These are phyloP conservation scores for Fusarium haematococcum DNA, from an alignment of 2,329 filamentous ascomycete species.

Conservation along the genomic window DNA sequence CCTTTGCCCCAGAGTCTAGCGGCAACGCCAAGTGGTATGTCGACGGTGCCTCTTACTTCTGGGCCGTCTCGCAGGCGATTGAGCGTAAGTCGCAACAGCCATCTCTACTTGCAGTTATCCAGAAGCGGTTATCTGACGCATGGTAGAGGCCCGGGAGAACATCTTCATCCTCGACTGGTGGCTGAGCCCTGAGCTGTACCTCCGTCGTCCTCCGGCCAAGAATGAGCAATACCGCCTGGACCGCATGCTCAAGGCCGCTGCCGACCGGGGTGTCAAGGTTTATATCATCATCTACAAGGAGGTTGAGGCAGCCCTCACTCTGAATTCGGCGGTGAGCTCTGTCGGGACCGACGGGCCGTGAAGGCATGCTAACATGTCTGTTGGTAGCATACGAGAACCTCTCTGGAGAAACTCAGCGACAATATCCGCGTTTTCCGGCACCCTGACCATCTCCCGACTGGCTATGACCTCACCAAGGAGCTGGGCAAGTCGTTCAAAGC, in stretches of 20 bases:
- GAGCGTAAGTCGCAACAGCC: conserved; percentile 61
- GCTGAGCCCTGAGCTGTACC: conserved; percentile 88
- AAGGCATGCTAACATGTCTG: conserved; percentile 37
- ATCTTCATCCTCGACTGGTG: conserved; percentile 94
- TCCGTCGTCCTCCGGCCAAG: conserved; percentile 82
- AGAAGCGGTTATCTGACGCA: conserved; percentile 17
- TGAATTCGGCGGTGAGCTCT: conserved; percentile 55
- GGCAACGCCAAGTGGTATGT: conserved; percentile 90
- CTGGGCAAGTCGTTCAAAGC: conserved; percentile 72
- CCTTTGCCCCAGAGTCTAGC: conserved; percentile 79
- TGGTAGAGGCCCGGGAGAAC: conserved; percentile 74
- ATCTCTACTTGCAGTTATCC: neutral
- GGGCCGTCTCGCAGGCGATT: conserved; percentile 83
- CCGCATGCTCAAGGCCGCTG: conserved; percentile 83
- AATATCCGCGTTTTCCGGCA: conserved; percentile 93
- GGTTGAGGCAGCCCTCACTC: conserved; percentile 81
- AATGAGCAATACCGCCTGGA: conserved; percentile 89
- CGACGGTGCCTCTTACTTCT: conserved; percentile 86
- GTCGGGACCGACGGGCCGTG: conserved; percentile 33
- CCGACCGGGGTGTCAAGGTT: conserved; percentile 84
- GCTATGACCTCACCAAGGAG: conserved; percentile 73
- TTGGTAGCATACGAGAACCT: conserved; percentile 79
- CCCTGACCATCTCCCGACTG: conserved; percentile 86
- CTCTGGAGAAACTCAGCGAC: conserved; percentile 79
- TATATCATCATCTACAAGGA: conserved; percentile 95